These are phyloP conservation scores for Lasiodiplodia sp. DNA, from an alignment of 2,329 filamentous ascomycete species.

Conservation along the genomic window DNA sequence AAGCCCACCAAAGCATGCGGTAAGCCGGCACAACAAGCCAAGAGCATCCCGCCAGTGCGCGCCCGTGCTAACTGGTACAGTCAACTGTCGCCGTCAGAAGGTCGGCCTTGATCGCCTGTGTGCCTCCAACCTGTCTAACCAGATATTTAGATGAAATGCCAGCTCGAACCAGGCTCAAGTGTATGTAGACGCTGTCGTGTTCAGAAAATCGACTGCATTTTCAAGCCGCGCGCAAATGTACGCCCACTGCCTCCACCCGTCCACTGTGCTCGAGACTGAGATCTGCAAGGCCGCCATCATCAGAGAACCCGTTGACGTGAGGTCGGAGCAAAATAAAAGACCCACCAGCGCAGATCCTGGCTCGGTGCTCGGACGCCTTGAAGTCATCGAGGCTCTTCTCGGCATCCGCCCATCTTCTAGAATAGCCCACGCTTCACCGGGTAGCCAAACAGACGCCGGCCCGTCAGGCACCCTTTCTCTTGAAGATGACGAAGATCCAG, in stretches of 20 bases:
- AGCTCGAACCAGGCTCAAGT: slow-evolving; percentile 30
- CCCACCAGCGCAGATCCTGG: slow-evolving; percentile 12
- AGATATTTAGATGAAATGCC: slow-evolving; percentile 32
- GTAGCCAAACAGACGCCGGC: slow-evolving; percentile 30
- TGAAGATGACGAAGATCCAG: slow-evolving; percentile 33
- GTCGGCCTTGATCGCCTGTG: slow-evolving; percentile 21
- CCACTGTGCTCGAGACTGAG: slow-evolving; percentile 6
- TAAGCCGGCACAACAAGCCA: slow-evolving; percentile 5
- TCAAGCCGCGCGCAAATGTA: slow-evolving; percentile 52
- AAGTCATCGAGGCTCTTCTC: slow-evolving; percentile 32
- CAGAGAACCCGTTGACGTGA: slow-evolving; percentile 24
- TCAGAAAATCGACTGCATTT: slow-evolving; percentile 46
- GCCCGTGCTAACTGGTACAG: slow-evolving; percentile 18
- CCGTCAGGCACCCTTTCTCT: slow-evolving; percentile 31
- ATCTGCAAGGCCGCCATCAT: slow-evolving; percentile 19
- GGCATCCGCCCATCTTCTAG: slow-evolving; percentile 31
- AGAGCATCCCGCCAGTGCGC: neutral
- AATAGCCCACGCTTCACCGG: slow-evolving; percentile 13
- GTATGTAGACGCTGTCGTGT: slow-evolving; percentile 32
- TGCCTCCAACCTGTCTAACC: neutral
- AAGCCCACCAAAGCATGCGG: slow-evolving; percentile 34
- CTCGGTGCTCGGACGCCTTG: slow-evolving; percentile 30
- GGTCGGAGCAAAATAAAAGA: slow-evolving; percentile 11
- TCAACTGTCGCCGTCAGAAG: slow-evolving; percentile 33
- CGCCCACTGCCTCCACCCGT: slow-evolving; percentile 30